Conservation (phyloP, 1,284 basidiomycete species). For the Violaceomyces palustris region DNA sequence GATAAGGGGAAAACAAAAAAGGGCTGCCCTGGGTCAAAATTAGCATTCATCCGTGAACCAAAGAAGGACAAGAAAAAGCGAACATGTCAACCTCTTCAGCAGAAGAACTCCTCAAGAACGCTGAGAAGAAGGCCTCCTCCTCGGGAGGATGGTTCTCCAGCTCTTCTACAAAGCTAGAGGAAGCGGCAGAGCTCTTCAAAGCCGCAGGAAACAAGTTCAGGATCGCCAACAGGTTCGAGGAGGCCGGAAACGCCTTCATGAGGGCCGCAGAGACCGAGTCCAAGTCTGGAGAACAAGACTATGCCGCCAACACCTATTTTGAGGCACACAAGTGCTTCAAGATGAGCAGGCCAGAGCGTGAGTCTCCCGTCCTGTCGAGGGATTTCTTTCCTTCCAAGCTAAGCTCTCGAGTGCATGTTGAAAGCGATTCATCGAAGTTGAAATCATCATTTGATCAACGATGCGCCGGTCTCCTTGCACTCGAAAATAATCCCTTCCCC, state of each 20-base stretch:
- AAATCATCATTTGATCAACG: no score
- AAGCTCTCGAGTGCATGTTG: no score
- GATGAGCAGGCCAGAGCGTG: conserved; percentile 44
- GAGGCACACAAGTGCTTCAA: conserved; percentile 51
- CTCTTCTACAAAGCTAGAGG: conserved; percentile 57
- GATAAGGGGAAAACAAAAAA: no score
- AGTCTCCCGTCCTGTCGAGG: conserved; percentile 1
- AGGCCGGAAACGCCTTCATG: conserved; percentile 67
- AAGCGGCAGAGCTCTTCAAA: conserved; percentile 88
- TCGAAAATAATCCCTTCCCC: neutral
- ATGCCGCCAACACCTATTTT: conserved; percentile 51
- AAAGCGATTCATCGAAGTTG: no score
- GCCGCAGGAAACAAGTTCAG: conserved; percentile 94
- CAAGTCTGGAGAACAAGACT: conserved; percentile 47
- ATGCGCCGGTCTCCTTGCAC: no score
- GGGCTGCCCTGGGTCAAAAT: no score
- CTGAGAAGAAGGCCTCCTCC: conserved; percentile 83
- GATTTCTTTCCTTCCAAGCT: no score
- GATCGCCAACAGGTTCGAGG: conserved; percentile 83
- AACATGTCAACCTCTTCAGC: conserved; percentile 44
- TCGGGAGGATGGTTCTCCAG: conserved; percentile 61
- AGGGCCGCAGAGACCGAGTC: conserved; percentile 48
- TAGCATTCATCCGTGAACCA: no score
- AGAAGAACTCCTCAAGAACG: conserved; percentile 67
- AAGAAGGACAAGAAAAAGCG: no score